phyloP scores from a whole-genome alignment of 768 basidiomycete genomes.

The Trametes cinnabarina region DNA sequence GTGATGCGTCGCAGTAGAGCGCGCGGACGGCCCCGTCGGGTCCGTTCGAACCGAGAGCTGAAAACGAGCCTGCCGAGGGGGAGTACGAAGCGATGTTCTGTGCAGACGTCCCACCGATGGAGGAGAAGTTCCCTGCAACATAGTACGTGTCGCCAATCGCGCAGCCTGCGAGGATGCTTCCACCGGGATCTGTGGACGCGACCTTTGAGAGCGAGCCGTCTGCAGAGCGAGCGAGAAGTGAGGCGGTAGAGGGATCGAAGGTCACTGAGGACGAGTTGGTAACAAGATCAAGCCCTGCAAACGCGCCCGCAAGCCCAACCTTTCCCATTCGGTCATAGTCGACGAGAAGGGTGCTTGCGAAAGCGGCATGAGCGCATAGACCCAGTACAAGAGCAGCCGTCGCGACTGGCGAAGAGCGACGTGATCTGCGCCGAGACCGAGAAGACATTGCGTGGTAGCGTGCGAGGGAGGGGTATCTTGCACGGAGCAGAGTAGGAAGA shows the following conservation, averaged over 20 bases:
- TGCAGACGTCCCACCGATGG: constrained; percentile 57
- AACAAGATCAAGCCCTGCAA: constrained; percentile 82
- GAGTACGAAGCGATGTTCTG: constrained; percentile 79
- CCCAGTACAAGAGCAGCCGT: constrained; percentile 26
- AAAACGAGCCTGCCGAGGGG: constrained; percentile 53
- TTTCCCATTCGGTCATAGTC: constrained; percentile 66
- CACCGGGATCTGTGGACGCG: constrained; percentile 79
- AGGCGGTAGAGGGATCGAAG: constrained; percentile 70
- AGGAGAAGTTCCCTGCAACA: constrained; percentile 80
- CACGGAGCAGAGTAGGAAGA: too few relatives aligned
- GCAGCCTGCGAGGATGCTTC: constrained; percentile 74
- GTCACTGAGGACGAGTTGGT: constrained; percentile 51
- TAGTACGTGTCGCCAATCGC: constrained; percentile 66
- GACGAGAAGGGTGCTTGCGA: constrained; percentile 29
- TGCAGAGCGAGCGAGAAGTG: constrained; percentile 61
- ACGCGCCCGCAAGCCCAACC: constrained; percentile 85
- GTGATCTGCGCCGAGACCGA: constrained; percentile 19
- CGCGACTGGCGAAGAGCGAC: constrained; percentile 14
- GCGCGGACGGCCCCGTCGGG: constrained; percentile 74
- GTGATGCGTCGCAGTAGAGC: constrained; percentile 71
- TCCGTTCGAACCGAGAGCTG: constrained; percentile 62
- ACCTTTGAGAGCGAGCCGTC: constrained; percentile 68
- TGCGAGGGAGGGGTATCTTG: constrained; percentile 19
- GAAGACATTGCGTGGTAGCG: constrained; percentile 15
- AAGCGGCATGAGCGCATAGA: constrained; percentile 31